Percentiles rank a stretch among this genome's conserved stretches.
phyloP scores from a whole-genome alignment of 2,329 filamentous ascomycete genomes.

The Xylariaceae sp. region DNA sequence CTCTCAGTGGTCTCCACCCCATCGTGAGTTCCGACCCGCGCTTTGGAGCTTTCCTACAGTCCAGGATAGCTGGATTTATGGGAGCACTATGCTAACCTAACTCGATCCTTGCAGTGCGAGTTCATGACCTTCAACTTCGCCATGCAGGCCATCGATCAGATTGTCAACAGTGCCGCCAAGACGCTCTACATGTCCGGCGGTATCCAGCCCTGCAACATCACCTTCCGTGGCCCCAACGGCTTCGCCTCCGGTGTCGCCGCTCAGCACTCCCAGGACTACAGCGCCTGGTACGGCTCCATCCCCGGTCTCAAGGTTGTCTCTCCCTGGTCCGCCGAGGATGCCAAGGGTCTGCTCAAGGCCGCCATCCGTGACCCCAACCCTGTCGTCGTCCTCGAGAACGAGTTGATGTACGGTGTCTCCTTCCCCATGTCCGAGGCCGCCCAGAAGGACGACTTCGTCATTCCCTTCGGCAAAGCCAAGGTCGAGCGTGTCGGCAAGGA shows the following conservation, averaged over 20 bases:
- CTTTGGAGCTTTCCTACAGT: background rate
- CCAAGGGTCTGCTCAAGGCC: constrained; percentile 96
- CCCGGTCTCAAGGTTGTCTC: constrained; percentile 95
- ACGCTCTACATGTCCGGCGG: constrained; percentile 99
- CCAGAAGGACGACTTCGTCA: constrained; percentile 92
- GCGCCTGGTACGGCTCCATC: constrained; percentile 97
- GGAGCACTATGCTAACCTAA: background rate
- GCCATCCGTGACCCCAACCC: constrained; percentile 98
- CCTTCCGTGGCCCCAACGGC: constrained; percentile 98
- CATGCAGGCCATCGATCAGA: constrained; percentile 99
- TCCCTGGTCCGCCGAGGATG: constrained; percentile 95
- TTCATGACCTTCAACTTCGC: constrained; percentile 99
- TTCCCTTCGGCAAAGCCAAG: constrained; percentile 98
- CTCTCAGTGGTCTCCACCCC: constrained; percentile 88
- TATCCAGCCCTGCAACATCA: constrained; percentile 99
- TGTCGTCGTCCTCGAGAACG: constrained; percentile 85
- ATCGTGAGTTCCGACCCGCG: constrained; percentile 60
- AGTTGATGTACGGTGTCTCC: constrained; percentile 83
- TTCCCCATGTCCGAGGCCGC: constrained; percentile 98
- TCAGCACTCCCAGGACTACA: constrained; percentile 99
- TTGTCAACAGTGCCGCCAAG: constrained; percentile 98
- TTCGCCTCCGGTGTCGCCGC: constrained; percentile 94
- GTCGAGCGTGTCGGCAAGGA: constrained; percentile 95
- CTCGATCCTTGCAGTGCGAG: constrained; percentile 64
- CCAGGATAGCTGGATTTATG: background rate